Evolutionary conservation across 2,329 filamentous ascomycete species (phyloP).

Genomic region (Neurospora sp.): DNA sequence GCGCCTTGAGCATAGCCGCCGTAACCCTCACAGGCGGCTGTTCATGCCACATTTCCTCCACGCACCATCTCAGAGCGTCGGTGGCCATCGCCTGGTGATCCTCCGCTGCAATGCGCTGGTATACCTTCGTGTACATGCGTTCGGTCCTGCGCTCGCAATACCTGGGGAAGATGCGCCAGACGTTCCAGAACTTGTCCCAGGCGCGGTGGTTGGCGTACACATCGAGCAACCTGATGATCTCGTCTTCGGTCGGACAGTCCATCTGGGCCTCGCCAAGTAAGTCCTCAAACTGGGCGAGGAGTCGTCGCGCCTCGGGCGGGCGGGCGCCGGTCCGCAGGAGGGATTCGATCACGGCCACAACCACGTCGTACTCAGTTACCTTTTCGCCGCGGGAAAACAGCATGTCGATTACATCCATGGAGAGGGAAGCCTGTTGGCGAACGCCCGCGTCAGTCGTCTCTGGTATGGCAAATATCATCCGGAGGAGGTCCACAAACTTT

Average conservation of each 20-base stretch:
- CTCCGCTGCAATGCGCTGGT: conserved; percentile 35
- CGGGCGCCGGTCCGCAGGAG: conserved; percentile 24
- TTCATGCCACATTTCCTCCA: conserved; percentile 51
- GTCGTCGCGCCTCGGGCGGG: conserved; percentile 24
- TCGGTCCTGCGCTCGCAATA: conserved; percentile 37
- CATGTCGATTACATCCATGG: conserved; percentile 33
- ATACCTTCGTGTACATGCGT: conserved; percentile 46
- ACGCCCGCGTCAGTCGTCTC: conserved; percentile 14
- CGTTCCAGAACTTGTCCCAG: conserved; percentile 50
- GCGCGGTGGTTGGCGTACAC: conserved; percentile 36
- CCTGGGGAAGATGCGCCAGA: conserved; percentile 46
- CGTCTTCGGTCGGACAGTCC: conserved; percentile 27
- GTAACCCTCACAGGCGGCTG: conserved; percentile 35
- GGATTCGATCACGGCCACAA: conserved; percentile 38
- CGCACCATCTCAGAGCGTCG: conserved; percentile 39
- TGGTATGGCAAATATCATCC: conserved; percentile 24
- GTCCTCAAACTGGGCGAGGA: conserved; percentile 35
- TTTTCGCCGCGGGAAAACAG: conserved; percentile 35
- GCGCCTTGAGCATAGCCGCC: conserved; percentile 32
- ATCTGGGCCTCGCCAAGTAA: conserved; percentile 29
- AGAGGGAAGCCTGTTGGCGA: conserved; percentile 26
- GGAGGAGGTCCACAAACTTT: conserved; percentile 28
- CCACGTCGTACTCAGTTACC: conserved; percentile 35
- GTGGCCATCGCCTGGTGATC: conserved; percentile 33
- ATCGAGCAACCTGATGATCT: conserved; percentile 32